Evolutionary conservation across 1,284 basidiomycete genomes (phyloP), one percentile per base, ranked within the genome.

Genomic region (Tremellales sp.): DNA sequence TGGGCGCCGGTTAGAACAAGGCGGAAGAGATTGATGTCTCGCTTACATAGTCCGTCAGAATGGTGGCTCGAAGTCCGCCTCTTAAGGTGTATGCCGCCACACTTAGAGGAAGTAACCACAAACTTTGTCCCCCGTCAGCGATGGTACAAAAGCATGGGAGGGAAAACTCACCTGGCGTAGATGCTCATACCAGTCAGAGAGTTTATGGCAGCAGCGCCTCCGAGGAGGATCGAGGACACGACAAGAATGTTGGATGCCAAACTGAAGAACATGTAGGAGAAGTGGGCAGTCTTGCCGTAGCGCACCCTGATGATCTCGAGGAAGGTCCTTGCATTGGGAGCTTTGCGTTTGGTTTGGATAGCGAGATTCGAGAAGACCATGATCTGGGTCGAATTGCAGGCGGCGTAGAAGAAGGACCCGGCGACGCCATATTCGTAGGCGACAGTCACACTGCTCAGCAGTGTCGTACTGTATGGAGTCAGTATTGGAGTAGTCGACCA

Each of bases 141-240:
- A n/a, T n/a, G n/a, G n/a, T n/a, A n/a, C n/a, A n/a, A n/a, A n/a
- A n/a, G n/a, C n/a, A n/a, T n/a, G n/a, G n/a, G n/a, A n/a, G n/a
- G 71, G 21, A 90, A 75, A 75, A 89, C 88, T 63, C 83, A 85
- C 1, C 85, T 84, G 3, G 86, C 87, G 47, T 85, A 77, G n/a
- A 83, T 85, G 62, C 77, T 80, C 83, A 89, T 87, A 0, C 86
- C 86, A 0, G 89, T 91, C 36, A 94, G 72, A 43, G 81, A 81
- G 6, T 81, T 82, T 18, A 90, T 85, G 0, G 86, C 87, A 0
- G 86, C 86, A 0, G 81, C 81, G 0, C 86, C 87, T 14, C 87
- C 87, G 43, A 84, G 75, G 29, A 78, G 76, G 14, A 80, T 68
- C 56, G 71, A 65, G 46, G 78, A 83, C n/a, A 87, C 85, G 53